Evolutionary conservation across 176 grass and related monocot genomes (phyloP).

Genomic region (Oryza brachyantha): DNA sequence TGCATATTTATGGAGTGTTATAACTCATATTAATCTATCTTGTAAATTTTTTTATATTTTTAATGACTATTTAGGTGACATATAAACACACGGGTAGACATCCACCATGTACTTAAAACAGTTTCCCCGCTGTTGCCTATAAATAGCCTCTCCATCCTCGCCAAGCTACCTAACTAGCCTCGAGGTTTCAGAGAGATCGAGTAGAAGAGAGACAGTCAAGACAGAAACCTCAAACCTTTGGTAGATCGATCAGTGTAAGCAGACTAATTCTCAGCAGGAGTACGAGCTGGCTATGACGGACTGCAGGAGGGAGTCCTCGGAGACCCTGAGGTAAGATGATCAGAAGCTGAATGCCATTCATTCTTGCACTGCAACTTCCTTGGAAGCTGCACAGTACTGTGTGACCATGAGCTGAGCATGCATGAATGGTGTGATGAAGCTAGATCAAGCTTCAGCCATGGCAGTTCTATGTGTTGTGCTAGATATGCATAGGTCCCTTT

Average conservation of each 20-base stretch:
- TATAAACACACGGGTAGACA: too few relatives aligned
- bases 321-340: slow-evolving; percentile 54
- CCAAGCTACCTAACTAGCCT: slow-evolving; percentile 16
- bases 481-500: neutral
- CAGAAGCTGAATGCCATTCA: slow-evolving; percentile 5
- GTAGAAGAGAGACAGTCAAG: neutral
- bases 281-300: slow-evolving; percentile 36
- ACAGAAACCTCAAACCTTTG: neutral
- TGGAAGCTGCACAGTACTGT: too few relatives aligned
- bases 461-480: neutral
- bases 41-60: too few relatives aligned
- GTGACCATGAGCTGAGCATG: neutral
- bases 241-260: neutral
- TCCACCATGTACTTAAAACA: too few relatives aligned
- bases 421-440: neutral
- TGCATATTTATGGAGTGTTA: too few relatives aligned
- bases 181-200: neutral
- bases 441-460: neutral
- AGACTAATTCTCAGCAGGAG: neutral
- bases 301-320: slow-evolving; percentile 44
- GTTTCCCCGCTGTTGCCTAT: slow-evolving; percentile 37
- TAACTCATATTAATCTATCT: too few relatives aligned
- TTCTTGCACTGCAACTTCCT: neutral
- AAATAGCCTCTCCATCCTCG: slow-evolving; percentile 34
- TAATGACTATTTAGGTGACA: too few relatives aligned